A percentile compares a stretch with the other conserved stretches of the same genome.
phyloP scores from a whole-genome alignment of 768 basidiomycete species.

The Kwoniella dendrophila region DNA sequence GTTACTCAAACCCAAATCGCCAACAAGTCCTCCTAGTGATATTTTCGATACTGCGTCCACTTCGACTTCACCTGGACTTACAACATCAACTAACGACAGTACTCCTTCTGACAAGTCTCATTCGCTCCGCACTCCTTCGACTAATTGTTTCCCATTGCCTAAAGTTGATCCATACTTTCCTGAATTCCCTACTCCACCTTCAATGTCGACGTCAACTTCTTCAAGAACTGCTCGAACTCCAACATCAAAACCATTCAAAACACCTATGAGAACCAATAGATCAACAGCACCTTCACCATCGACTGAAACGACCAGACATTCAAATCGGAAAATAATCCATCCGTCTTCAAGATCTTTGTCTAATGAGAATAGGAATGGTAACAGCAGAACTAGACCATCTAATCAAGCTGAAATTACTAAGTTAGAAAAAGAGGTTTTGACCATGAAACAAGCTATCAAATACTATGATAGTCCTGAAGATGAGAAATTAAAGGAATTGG shows the following conservation, averaged over 20 bases:
- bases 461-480: constrained; percentile 43
- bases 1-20: background rate
- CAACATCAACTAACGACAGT: background rate
- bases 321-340: background rate
- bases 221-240: too few relatives aligned
- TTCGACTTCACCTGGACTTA: background rate
- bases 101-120: too few relatives aligned
- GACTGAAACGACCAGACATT: background rate
- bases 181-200: constrained; percentile 11
- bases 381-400: background rate
- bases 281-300: constrained; percentile 29
- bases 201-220: background rate
- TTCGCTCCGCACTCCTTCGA: too few relatives aligned
- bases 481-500: constrained; percentile 26
- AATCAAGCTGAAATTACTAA: constrained; percentile 19
- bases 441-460: constrained; percentile 40
- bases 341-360: background rate
- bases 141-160: background rate
- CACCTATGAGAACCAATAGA: constrained; percentile 16
- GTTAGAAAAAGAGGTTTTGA: constrained; percentile 34
- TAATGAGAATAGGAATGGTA: background rate
- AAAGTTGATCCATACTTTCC: constrained; percentile 11
- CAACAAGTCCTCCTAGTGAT: background rate
- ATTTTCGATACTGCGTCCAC: background rate
- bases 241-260: constrained; percentile 35